Conservation (phyloP, 768 basidiomycete species). For the Termitomyces heimii region DNA sequence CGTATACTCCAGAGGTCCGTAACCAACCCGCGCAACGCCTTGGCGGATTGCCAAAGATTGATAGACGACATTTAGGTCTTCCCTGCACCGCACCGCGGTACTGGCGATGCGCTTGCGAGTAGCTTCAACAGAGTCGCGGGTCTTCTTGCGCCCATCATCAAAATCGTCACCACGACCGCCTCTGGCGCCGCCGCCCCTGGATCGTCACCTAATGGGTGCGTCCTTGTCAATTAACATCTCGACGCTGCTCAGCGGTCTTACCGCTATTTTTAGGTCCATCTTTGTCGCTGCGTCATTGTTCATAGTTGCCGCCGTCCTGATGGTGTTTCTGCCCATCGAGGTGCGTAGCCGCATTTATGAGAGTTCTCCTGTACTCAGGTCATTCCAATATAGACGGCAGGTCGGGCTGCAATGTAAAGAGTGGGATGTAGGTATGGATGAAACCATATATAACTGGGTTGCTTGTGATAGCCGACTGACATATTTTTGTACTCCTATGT, state of each 20-base stretch:
- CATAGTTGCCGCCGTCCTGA: slow-evolving; percentile 32
- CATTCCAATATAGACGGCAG: background rate
- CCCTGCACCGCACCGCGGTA: slow-evolving; percentile 50
- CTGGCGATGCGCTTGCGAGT: slow-evolving; percentile 43
- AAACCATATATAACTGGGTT: background rate
- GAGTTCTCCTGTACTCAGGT: background rate
- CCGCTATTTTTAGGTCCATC: slow-evolving; percentile 32
- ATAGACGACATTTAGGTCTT: slow-evolving; percentile 27
- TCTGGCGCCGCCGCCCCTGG: background rate
- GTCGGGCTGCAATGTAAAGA: slow-evolving; percentile 5
- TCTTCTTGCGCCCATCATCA: slow-evolving; percentile 42
- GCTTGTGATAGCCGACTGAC: no score
- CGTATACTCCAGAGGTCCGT: slow-evolving; percentile 48
- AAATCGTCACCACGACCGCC: slow-evolving; percentile 28
- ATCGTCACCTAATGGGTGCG: slow-evolving; percentile 34
- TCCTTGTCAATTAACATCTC: slow-evolving; percentile 20
- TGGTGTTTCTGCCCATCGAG: slow-evolving; percentile 29
- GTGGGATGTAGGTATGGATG: background rate
- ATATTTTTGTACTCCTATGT: no score
- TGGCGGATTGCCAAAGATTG: background rate
- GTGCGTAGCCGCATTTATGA: background rate
- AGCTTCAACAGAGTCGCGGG: slow-evolving; percentile 44
- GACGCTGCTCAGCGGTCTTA: no score
- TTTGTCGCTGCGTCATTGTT: slow-evolving; percentile 43
- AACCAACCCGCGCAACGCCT: background rate